Evolutionary conservation across 805 yeast species (phyloP), one percentile per base, ranked within the genome.

Genomic region (Suhomyces sp.): DNA sequence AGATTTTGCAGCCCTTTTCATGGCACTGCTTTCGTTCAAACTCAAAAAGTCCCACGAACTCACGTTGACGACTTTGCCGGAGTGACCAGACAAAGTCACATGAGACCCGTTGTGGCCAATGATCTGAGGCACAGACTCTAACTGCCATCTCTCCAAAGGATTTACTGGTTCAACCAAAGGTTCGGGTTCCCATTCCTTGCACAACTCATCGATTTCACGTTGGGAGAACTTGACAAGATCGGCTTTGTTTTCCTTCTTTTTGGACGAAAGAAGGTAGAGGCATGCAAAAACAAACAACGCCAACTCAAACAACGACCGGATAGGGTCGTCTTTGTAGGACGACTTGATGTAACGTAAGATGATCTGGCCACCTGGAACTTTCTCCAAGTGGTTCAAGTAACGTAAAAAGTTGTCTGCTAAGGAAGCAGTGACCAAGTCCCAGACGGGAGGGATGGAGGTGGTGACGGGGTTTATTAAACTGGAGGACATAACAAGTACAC

Each of bases 301-400:
- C 36, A 88, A 68, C 71, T 94, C 99, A 51, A 94, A 77, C 6
- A 90, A 64, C 0, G 98, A 88, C 62, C 99, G 82, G 55, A 90
- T 80, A 1, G 99, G 99, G 68, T 94, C 99, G 70, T 94, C 84
- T 68, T 90, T 91, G 67, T 92, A 92, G 2, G 97, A 90, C 10
- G 91, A 85, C 57, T 79, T 79, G 63, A 94, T 86, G 69, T 94
- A 94, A 52, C 91, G 72, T 31, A 86, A 72, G 5, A 86, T 64
- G 51, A 82, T 72, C 45, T 71, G 73, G 13, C 88, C 87, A 52
- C 88, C 88, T 1, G 89, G 89, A 4, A 75, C 46, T 33, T 60
- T 66, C 35, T 69, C 73, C 45, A 76, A 64, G 48, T 61, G 63
- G 57, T 72, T 67, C 51, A 76, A 61, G 54, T 73, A 75, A 40